Evolutionary conservation across 2,329 filamentous ascomycete species (phyloP).

Genomic region (Fusarium burgessii): DNA sequence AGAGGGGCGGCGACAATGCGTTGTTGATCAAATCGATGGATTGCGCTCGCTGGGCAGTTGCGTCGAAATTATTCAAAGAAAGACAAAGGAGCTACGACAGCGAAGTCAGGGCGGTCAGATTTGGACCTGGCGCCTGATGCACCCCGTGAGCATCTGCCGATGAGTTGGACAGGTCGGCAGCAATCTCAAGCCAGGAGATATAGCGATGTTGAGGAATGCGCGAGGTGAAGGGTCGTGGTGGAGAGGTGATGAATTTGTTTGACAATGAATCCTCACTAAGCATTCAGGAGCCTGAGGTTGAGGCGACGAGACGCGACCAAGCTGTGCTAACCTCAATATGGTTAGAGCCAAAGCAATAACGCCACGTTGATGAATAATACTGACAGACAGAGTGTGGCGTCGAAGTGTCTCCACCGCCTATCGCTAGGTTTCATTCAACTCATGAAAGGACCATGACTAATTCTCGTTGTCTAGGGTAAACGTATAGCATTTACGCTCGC

Average conservation of each 20-base stretch:
- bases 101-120: conserved; percentile 49
- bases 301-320: conserved; percentile 43
- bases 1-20: conserved; percentile 9
- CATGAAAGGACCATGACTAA: background rate
- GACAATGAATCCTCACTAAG: conserved; percentile 41
- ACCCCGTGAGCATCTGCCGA: conserved; percentile 51
- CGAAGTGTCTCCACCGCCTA: accelerated
- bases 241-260: conserved; percentile 47
- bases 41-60: conserved; percentile 13
- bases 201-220: conserved; percentile 33
- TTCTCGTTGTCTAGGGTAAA: background rate
- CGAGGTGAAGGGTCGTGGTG: conserved; percentile 31
- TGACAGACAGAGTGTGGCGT: background rate
- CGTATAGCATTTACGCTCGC: too few relatives aligned
- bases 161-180: conserved; percentile 39
- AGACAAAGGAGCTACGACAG: conserved; percentile 38
- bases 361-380: conserved; percentile 36
- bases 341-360: background rate
- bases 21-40: conserved; percentile 15
- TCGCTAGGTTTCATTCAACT: conserved; percentile 6
- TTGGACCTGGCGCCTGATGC: conserved; percentile 50
- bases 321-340: background rate
- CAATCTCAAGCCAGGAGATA: conserved; percentile 31
- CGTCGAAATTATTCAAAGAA: conserved; percentile 35
- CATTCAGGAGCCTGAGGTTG: conserved; percentile 42